Percentiles rank a stretch among this genome's conserved stretches.
phyloP scores from a whole-genome alignment of 352 stramenopile genomes.

The Phytophthora megakarya region DNA sequence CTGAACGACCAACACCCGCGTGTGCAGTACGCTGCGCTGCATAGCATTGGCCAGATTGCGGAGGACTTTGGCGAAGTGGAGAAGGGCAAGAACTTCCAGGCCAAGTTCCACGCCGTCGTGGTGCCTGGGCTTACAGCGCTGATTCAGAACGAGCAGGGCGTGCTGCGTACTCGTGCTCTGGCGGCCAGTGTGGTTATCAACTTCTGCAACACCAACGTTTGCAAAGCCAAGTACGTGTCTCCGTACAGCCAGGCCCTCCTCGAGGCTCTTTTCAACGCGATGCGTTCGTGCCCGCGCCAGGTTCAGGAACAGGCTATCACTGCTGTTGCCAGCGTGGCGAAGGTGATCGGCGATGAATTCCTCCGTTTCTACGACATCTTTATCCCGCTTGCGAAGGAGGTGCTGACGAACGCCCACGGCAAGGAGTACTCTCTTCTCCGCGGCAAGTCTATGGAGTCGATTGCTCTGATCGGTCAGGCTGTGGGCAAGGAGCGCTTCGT shows the following conservation, averaged over 20 bases:
- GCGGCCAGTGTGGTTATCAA: slow-evolving; percentile 84
- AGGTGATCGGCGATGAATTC: slow-evolving; percentile 84
- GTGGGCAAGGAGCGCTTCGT: slow-evolving; percentile 87
- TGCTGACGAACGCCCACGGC: slow-evolving; percentile 77
- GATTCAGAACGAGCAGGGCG: slow-evolving; percentile 63
- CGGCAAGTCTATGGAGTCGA: slow-evolving; percentile 89
- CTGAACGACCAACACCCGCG: slow-evolving; percentile 75
- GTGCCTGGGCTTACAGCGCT: slow-evolving; percentile 72
- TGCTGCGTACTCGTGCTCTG: slow-evolving; percentile 76
- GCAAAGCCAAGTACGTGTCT: slow-evolving; percentile 77
- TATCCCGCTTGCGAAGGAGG: slow-evolving; percentile 86
- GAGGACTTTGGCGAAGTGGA: slow-evolving; percentile 85
- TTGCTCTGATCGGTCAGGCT: slow-evolving; percentile 86
- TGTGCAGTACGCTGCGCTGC: slow-evolving; percentile 82
- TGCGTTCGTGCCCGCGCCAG: slow-evolving; percentile 76
- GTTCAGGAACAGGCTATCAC: slow-evolving; percentile 90
- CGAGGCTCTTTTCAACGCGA: slow-evolving; percentile 79
- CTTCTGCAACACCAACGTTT: slow-evolving; percentile 87
- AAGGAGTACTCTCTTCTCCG: slow-evolving; percentile 82
- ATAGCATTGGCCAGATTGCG: slow-evolving; percentile 83
- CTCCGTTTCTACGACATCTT: slow-evolving; percentile 86
- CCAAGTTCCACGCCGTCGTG: slow-evolving; percentile 70
- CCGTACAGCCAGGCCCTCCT: slow-evolving; percentile 72
- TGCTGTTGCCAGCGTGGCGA: slow-evolving; percentile 82
- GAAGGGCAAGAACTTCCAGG: slow-evolving; percentile 90